phyloP scores from a whole-genome alignment of 202 grass and related monocot species.

The Schoenoplectus tabernaemontani region DNA sequence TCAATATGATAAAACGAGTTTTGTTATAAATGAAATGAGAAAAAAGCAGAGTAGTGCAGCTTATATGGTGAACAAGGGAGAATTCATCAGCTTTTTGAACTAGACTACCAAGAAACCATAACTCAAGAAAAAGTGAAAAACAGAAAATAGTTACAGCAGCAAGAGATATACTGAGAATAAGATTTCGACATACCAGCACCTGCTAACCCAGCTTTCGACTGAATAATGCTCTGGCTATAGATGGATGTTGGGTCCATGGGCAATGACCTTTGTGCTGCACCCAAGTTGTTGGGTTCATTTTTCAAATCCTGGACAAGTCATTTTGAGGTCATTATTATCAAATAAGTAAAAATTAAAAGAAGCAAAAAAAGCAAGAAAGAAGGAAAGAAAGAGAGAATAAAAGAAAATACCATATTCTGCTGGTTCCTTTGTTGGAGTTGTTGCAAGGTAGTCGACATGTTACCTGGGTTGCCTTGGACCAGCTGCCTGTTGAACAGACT shows the following conservation, averaged over 20 bases:
- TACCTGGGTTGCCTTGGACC: slow-evolving; percentile 61
- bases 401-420: slow-evolving; percentile 58
- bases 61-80: neutral
- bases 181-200: slow-evolving; percentile 47
- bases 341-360: neutral
- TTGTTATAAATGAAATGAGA: slow-evolving; percentile 11
- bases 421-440: slow-evolving; percentile 93
- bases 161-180: neutral
- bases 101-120: slow-evolving; percentile 16
- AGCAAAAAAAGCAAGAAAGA: slow-evolving; percentile 25
- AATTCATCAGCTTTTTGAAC: neutral
- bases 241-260: slow-evolving; percentile 86
- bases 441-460: slow-evolving; percentile 79
- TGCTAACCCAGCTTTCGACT: slow-evolving; percentile 83
- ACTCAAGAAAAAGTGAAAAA: slow-evolving; percentile 3
- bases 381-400: slow-evolving; percentile 6
- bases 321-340: neutral
- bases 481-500: slow-evolving; percentile 49
- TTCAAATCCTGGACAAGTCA: slow-evolving; percentile 66
- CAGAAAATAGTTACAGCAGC: neutral
- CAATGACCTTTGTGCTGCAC: slow-evolving; percentile 80
- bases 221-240: slow-evolving; percentile 84
- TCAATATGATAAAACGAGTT: neutral
- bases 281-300: slow-evolving; percentile 74
- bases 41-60: neutral